A percentile compares a stretch with the other conserved stretches of the same genome.
These are phyloP conservation scores for Cordyceps farinosa DNA, from an alignment of 2,329 filamentous ascomycete genomes.

Conservation along the genomic window DNA sequence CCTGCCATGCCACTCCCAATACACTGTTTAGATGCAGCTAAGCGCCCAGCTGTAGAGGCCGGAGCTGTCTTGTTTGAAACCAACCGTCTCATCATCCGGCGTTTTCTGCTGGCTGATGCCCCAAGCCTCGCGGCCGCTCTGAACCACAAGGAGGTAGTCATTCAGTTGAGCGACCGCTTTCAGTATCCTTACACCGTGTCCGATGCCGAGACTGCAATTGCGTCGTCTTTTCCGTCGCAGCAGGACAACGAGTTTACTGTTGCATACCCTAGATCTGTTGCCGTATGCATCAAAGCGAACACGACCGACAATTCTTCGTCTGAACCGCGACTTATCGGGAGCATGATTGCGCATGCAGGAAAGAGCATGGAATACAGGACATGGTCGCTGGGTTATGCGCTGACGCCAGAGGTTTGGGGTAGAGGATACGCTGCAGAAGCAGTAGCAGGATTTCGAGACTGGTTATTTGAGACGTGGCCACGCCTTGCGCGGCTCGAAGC, in stretches of 20 bases:
- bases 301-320: constrained; percentile 25
- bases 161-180: constrained; percentile 11
- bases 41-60: neutral
- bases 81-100: neutral
- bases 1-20: neutral
- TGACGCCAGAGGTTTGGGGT: constrained; percentile 37
- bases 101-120: neutral
- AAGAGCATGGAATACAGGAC: constrained; percentile 33
- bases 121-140: neutral
- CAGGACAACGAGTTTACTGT: constrained; percentile 11
- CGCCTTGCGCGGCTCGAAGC: constrained; percentile 38
- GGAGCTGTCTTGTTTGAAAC: constrained; percentile 11
- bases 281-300: constrained; percentile 18
- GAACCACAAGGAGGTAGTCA: neutral
- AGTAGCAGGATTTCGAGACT: constrained; percentile 31
- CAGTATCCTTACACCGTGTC: constrained; percentile 27
- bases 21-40: constrained; percentile 14
- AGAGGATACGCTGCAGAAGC: constrained; percentile 36
- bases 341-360: constrained; percentile 33
- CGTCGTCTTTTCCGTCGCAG: constrained; percentile 15
- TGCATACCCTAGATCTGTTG: constrained; percentile 7
- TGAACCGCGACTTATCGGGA: constrained; percentile 29
- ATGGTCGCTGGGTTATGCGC: constrained; percentile 42
- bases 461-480: constrained; percentile 36
- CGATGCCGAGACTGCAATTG: constrained; percentile 29